Evolutionary conservation across 2,329 filamentous ascomycete species (phyloP).

Genomic region (Hyphodiscus sp.): DNA sequence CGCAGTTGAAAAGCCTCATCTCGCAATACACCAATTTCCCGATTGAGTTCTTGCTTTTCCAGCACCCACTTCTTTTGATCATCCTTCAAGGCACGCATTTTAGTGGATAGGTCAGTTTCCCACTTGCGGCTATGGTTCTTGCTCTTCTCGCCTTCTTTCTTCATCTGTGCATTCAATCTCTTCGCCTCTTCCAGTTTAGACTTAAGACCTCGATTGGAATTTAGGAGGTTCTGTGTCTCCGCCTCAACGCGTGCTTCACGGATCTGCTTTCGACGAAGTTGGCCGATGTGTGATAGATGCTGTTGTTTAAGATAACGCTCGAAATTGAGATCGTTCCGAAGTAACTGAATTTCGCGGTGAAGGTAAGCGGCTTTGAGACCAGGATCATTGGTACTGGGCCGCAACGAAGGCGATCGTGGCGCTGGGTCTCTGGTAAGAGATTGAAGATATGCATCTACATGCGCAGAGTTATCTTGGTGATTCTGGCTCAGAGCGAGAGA

Average conservation of each 20-base stretch:
- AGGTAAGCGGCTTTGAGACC: constrained; percentile 45
- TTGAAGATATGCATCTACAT: constrained; percentile 25
- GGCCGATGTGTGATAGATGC: constrained; percentile 74
- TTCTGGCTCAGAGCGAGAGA: constrained; percentile 29
- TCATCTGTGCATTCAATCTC: constrained; percentile 61
- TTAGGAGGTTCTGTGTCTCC: constrained; percentile 74
- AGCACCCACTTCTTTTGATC: constrained; percentile 60
- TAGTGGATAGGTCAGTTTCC: constrained; percentile 64
- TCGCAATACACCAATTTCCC: constrained; percentile 50
- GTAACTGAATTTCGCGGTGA: constrained; percentile 65
- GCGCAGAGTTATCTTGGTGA: constrained; percentile 16
- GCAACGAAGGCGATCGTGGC: constrained; percentile 24
- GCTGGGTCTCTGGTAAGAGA: constrained; percentile 20
- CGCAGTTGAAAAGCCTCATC: constrained; percentile 59
- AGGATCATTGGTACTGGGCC: constrained; percentile 25
- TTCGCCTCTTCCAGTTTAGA: constrained; percentile 68
- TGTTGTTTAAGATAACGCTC: constrained; percentile 80
- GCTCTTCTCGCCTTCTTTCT: constrained; percentile 65
- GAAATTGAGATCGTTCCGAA: constrained; percentile 77
- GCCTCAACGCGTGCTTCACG: constrained; percentile 73
- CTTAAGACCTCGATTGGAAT: constrained; percentile 67
- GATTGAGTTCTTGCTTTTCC: constrained; percentile 50
- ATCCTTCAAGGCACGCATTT: constrained; percentile 59
- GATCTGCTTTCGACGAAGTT: constrained; percentile 67
- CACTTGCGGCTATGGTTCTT: constrained; percentile 70